Base-by-base conservation (phyloP, 495 filamentous ascomycete genomes). In the Lasiosphaeria ovina region DNA sequence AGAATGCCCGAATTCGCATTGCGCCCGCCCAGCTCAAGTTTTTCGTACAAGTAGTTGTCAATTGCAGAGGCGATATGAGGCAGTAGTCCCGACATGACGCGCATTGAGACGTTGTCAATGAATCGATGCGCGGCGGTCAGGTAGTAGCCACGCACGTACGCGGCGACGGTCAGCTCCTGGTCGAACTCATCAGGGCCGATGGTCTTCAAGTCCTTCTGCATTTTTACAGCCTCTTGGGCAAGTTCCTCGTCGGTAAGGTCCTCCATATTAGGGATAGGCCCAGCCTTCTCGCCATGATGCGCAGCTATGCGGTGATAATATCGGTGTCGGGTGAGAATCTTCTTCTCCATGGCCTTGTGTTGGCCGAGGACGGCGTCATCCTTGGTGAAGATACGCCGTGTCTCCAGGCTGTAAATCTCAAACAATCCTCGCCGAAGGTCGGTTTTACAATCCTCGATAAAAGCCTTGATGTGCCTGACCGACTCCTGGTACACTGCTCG, bases 101-200 rank as follows among this genome's bases (percentile, higher is more conserved):
- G 71, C 31, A 79, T 75, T 3, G 77, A 74, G 0, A 80, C 75
- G 16, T 69, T 69, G 62, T 85, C 83, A 0, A 77, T 71, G 50
- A 83, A 82, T 2, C 83, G 75, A 31, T 74, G 63, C 2, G 76
- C 76, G 2, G 81, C 79, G 3, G 77, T 80, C 24, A 76, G 69
- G 49, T 84, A 84, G 61, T 84, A 83, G 0, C 77, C 82, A 0
- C 81, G 63, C 11, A 83, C 76, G 50, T 79, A 82, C 0, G 78
- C 74, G 0, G 77, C 77, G 9, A 83, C 76, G 11, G 69, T 68
- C 1, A 84, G 64, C 54, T 84, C 82, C 0, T 67, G 65, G 8
- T 76, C 70, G 54, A 76, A 83, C 4, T 72, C 68, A 64, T 84
- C 81, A 6, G 70, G 70, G 1, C 72, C 72, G 34, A 82, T 63